phyloP scores from a whole-genome alignment of 306 rosid species.

The Citrullus mucosospermus region DNA sequence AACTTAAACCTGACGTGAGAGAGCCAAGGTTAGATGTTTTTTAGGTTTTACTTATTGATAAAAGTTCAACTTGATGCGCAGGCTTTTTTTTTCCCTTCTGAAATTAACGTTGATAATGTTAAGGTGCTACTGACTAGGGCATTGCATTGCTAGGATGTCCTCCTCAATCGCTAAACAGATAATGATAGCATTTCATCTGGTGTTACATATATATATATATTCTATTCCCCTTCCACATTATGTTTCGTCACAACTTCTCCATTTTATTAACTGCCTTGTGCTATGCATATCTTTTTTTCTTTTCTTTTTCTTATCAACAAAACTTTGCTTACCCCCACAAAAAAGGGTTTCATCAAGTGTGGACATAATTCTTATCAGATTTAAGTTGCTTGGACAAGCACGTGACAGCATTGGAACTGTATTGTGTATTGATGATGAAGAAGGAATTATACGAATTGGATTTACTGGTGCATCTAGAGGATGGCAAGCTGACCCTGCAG shows the following conservation, averaged over 20 bases:
- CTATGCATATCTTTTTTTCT: background rate
- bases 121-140: background rate
- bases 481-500: conserved; percentile 99
- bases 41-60: background rate
- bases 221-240: background rate
- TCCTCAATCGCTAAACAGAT: background rate
- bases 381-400: conserved; percentile 98
- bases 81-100: background rate
- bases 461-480: conserved; percentile 99
- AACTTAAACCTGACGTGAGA: conserved; percentile 68
- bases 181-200: background rate
- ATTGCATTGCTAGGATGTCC: background rate
- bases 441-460: conserved; percentile 83
- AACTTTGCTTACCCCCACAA: background rate
- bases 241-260: background rate
- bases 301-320: background rate
- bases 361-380: conserved; percentile 26
- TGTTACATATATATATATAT: background rate
- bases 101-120: background rate
- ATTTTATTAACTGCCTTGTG: background rate
- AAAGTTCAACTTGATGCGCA: conserved; percentile 1
- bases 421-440: conserved; percentile 92
- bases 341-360: background rate
- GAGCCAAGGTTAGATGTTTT: conserved; percentile 65
- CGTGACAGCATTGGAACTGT: conserved; percentile 97